These are phyloP conservation scores for Tubosaeta sp. DNA, from an alignment of 768 basidiomycete species.

Conservation along the genomic window DNA sequence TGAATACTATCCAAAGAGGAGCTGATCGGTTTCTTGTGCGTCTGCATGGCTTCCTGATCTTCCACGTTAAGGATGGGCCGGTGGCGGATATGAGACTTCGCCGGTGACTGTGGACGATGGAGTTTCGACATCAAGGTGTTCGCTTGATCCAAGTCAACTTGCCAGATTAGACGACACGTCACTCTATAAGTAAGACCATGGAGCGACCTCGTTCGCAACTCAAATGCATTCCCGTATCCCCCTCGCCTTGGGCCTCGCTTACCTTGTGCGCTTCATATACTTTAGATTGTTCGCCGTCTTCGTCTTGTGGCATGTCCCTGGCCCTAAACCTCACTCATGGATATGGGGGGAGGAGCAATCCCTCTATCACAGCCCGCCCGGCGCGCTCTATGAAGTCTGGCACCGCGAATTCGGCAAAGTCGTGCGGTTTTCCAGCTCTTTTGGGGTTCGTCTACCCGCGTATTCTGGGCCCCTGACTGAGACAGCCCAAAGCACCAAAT, in stretches of 20 bases:
- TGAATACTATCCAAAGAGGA: constrained; percentile 58
- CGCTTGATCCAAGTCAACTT: constrained; percentile 6
- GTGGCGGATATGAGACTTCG: constrained; percentile 29
- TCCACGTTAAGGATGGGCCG: constrained; percentile 37
- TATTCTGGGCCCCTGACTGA: constrained; percentile 8
- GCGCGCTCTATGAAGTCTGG: constrained; percentile 50
- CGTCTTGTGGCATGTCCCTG: constrained; percentile 45
- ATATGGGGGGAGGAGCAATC: constrained; percentile 63
- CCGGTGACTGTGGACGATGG: constrained; percentile 22
- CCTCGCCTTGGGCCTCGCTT: constrained; percentile 22
- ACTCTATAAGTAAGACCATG: constrained; percentile 10
- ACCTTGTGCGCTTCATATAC: constrained; percentile 31
- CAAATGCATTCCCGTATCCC: constrained; percentile 12
- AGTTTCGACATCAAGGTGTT: constrained; percentile 20
- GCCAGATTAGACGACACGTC: constrained; percentile 18
- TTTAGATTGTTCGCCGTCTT: constrained; percentile 32
- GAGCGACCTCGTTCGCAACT: neutral
- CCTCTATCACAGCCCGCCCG: constrained; percentile 50
- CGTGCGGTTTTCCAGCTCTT: constrained; percentile 52
- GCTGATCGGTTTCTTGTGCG: constrained; percentile 45
- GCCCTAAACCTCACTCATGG: constrained; percentile 45
- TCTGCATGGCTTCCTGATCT: constrained; percentile 24
- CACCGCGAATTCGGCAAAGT: constrained; percentile 50
- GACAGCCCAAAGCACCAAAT: constrained; percentile 45
- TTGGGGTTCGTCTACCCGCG: constrained; percentile 39